phyloP scores from a whole-genome alignment of 2,329 filamentous ascomycete species.

The Cladophialophora yegresii region DNA sequence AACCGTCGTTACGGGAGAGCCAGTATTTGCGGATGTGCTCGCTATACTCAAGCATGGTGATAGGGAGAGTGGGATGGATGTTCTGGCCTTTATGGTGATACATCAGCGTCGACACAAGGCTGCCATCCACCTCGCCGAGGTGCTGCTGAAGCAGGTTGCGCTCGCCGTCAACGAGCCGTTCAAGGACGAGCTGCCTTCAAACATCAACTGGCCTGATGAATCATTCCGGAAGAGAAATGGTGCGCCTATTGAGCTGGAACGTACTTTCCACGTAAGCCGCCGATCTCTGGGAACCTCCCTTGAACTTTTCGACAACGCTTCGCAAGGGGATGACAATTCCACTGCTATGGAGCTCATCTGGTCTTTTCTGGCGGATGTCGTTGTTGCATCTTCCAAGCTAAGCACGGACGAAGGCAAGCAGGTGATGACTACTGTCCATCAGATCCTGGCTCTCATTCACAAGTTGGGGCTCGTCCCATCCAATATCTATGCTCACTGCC shows the following conservation, averaged over 20 bases:
- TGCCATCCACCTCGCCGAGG: conserved; percentile 44
- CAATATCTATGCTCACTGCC: conserved; percentile 47
- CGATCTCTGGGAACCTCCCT: neutral
- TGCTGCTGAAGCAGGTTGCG: conserved; percentile 45
- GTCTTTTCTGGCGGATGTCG: conserved; percentile 38
- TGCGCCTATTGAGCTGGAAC: conserved; percentile 39
- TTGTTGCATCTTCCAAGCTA: conserved; percentile 47
- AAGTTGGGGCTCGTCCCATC: conserved; percentile 48
- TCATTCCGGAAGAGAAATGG: conserved; percentile 37
- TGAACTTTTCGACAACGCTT: neutral
- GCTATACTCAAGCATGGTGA: conserved; percentile 41
- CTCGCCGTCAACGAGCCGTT: conserved; percentile 26
- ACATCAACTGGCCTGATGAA: conserved; percentile 38
- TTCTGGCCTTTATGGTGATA: conserved; percentile 47
- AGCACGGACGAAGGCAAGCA: conserved; percentile 41
- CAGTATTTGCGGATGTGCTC: conserved; percentile 40
- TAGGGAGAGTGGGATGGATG: conserved; percentile 39
- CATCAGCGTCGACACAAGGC: conserved; percentile 45
- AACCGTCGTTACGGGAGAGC: conserved; percentile 14
- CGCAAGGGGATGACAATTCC: conserved; percentile 1
- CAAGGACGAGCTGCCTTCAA: conserved; percentile 37
- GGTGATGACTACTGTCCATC: conserved; percentile 50
- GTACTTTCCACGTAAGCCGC: conserved; percentile 13
- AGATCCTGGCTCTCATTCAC: conserved; percentile 50
- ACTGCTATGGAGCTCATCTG: conserved; percentile 23